Conservation (phyloP, 2,329 filamentous ascomycete genomes). For the Fulvia fulva region DNA sequence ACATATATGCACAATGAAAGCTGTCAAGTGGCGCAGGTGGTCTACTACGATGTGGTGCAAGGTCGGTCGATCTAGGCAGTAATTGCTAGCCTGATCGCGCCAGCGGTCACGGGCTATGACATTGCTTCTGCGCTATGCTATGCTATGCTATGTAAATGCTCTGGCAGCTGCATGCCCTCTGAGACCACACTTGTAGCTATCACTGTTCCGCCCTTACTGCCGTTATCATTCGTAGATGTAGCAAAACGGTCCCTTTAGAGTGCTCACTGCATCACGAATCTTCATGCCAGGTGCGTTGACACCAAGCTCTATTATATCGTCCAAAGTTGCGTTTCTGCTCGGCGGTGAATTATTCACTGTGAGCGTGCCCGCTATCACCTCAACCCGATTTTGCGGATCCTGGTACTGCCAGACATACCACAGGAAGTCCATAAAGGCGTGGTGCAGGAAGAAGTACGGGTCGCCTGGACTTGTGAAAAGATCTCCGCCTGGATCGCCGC, state of each 20-base stretch:
- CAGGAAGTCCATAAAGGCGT: conserved; percentile 41
- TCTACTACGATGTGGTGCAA: not conserved
- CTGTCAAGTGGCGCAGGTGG: not conserved
- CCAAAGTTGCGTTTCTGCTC: conserved; percentile 15
- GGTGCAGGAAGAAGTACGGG: conserved; percentile 47
- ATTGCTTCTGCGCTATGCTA: not conserved
- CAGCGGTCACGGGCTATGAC: no score
- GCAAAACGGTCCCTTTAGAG: conserved; percentile 17
- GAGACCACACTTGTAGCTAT: not conserved
- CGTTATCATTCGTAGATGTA: conserved; percentile 16
- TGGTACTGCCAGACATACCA: conserved; percentile 51
- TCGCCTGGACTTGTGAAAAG: conserved; percentile 39
- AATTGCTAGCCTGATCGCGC: not conserved
- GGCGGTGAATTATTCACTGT: conserved; percentile 15
- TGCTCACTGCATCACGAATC: conserved; percentile 18
- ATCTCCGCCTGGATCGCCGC: conserved; percentile 40
- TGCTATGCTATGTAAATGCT: not conserved
- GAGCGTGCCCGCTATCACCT: conserved; percentile 13
- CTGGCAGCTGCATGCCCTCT: not conserved
- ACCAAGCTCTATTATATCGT: conserved; percentile 18
- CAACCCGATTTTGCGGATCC: conserved; percentile 24
- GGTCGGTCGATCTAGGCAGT: not conserved
- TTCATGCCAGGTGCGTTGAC: conserved; percentile 12
- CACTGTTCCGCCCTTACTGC: not conserved
- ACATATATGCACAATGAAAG: not conserved